phyloP scores from a whole-genome alignment of 2,329 filamentous ascomycete species.

The Penicillium capsulatum region DNA sequence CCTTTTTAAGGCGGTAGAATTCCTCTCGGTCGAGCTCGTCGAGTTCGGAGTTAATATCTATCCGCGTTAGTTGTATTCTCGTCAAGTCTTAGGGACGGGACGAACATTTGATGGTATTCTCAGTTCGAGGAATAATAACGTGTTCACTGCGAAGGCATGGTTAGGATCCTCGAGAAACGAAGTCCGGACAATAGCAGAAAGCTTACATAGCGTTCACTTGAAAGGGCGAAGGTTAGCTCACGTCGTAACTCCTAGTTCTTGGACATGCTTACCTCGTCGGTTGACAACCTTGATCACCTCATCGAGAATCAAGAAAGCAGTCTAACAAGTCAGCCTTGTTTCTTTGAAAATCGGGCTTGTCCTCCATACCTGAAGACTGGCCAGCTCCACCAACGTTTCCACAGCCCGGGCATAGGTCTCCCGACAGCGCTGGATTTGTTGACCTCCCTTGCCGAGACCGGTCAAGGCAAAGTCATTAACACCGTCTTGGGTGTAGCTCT shows the following conservation, averaged over 20 bases:
- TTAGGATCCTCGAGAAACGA: conserved; percentile 11
- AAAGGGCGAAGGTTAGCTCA: conserved; percentile 22
- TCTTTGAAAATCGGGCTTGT: neutral
- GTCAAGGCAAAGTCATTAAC: conserved; percentile 96
- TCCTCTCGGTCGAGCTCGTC: conserved; percentile 97
- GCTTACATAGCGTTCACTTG: conserved; percentile 86
- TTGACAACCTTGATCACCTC: conserved; percentile 99
- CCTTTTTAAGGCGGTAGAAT: conserved; percentile 96
- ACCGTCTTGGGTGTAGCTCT: conserved; percentile 82
- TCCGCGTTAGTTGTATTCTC: conserved; percentile 5
- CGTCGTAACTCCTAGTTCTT: neutral
- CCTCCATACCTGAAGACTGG: conserved; percentile 68
- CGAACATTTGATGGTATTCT: conserved; percentile 97
- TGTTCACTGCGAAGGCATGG: conserved; percentile 38
- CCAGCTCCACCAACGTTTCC: conserved; percentile 90
- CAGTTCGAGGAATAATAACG: conserved; percentile 91
- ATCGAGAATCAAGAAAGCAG: conserved; percentile 94
- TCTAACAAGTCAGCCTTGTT: conserved; percentile 47
- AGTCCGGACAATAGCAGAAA: too few relatives aligned
- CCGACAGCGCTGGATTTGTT: conserved; percentile 90
- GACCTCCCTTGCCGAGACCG: conserved; percentile 90
- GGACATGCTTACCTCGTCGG: conserved; percentile 64
- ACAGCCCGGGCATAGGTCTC: conserved; percentile 96
- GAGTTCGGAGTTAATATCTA: conserved; percentile 96
- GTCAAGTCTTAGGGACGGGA: neutral